Base-by-base conservation (phyloP, 169 alveolate species). In the Fabrea salina region DNA sequence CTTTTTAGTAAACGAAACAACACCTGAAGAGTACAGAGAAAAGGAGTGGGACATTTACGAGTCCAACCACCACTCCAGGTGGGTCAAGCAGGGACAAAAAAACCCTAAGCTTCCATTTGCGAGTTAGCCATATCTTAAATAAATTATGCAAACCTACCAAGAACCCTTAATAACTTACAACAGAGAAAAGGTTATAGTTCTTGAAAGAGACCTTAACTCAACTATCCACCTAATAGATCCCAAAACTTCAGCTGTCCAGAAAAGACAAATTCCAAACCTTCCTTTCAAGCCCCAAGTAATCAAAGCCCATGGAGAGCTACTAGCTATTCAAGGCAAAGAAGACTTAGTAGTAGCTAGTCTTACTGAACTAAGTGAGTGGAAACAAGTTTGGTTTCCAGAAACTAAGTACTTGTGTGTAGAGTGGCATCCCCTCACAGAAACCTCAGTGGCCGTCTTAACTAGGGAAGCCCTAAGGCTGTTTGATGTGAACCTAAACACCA, bases 341-440 rank as follows among this genome's bases (percentile, higher is more conserved):
- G 39, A 51, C 3, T 51, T 51, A 51, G 19, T 51, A 51, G 59
- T 51, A 51, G 27, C 27, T 33, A 51, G 59, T 4, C 19, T 51
- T 51, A 33, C 19, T 51, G 27, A 27, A 22, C 37, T 22, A 5
- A 51, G 39, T 51, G 59, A 51, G 59, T 51, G 59, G 27, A 51
- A 51, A 51, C 0, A 22, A 1, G 27, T 51, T 22, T 11, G 25
- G 6, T 51, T 51, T 51, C 1, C 19, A 22, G 59, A 33, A 51
- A 51, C n/a, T n/a, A 51, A 51, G 27, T 51, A 22, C 11, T 51
- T 1, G 59, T 22, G 6, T 51, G 27, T 51, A n/a, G 39, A 51
- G 19, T 51, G 59, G 59, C 59, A 51, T 51, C 59, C 59, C 27
- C 27, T 51, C 19, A 22, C 59, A 22, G 59, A 51, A 51, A 51